These are phyloP conservation scores for Candida tallmaniae DNA, from an alignment of 805 yeast species.

Conservation along the genomic window DNA sequence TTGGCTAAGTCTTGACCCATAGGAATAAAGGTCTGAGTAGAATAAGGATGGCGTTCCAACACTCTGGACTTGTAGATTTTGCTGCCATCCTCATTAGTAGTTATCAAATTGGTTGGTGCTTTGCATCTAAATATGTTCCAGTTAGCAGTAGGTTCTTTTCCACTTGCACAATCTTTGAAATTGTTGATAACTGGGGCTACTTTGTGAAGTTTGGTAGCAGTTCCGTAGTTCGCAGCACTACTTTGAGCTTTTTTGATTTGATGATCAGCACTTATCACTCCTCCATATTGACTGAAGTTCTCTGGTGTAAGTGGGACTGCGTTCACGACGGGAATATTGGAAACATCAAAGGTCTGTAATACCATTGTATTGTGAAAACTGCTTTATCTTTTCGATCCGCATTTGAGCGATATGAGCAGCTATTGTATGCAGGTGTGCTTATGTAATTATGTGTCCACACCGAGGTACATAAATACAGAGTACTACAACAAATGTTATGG, in stretches of 20 bases:
- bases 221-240: constrained; percentile 83
- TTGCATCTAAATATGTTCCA: constrained; percentile 83
- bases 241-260: constrained; percentile 47
- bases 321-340: constrained; percentile 18
- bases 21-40: constrained; percentile 89
- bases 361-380: constrained; percentile 27
- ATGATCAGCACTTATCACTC: constrained; percentile 72
- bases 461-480: too few relatives aligned
- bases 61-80: constrained; percentile 54
- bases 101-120: constrained; percentile 62
- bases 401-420: not conserved
- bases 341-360: constrained; percentile 34
- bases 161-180: constrained; percentile 45
- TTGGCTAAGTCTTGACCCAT: constrained; percentile 58
- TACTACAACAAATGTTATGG: too few relatives aligned
- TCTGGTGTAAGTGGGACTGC: constrained; percentile 65
- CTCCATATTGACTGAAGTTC: constrained; percentile 65
- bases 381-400: not conserved
- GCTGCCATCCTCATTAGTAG: constrained; percentile 9
- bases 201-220: constrained; percentile 72
- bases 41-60: constrained; percentile 83
- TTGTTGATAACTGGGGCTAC: constrained; percentile 65
- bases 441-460: too few relatives aligned
- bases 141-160: constrained; percentile 51
- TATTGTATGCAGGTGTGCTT: too few relatives aligned